These are phyloP conservation scores for Arachis stenosperma DNA, from an alignment of 306 rosid genomes.

Conservation along the genomic window DNA sequence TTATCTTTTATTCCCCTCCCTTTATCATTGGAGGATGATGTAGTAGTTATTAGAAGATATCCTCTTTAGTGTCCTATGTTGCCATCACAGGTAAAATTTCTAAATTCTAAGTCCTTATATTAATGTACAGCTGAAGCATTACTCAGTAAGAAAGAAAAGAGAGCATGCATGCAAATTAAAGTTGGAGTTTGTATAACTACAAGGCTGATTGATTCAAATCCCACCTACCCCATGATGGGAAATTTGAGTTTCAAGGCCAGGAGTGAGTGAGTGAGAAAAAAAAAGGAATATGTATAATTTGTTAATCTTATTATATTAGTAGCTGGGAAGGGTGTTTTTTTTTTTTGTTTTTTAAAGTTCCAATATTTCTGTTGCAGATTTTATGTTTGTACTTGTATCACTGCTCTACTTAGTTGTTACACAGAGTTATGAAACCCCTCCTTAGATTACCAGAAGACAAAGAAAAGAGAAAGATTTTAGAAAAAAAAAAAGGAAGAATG, in stretches of 20 bases:
- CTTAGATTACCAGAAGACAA: constrained; percentile 45
- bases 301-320: constrained; percentile 19
- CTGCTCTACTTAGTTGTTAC: constrained; percentile 38
- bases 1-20: not conserved
- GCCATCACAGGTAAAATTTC: constrained; percentile 43
- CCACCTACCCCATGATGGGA: constrained; percentile 35
- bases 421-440: constrained; percentile 44
- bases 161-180: constrained; percentile 25
- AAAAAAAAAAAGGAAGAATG: constrained; percentile 45
- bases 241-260: constrained; percentile 23
- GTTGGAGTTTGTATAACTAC: constrained; percentile 40
- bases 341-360: not conserved
- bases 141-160: not conserved
- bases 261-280: not conserved
- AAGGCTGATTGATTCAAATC: constrained; percentile 47
- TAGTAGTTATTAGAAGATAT: constrained; percentile 37
- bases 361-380: constrained; percentile 15
- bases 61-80: constrained; percentile 42
- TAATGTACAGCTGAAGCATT: constrained; percentile 61
- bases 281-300: constrained; percentile 31
- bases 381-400: constrained; percentile 39
- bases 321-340: too few species aligned
- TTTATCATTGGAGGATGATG: constrained; percentile 38
- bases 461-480: constrained; percentile 49
- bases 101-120: constrained; percentile 30